These are phyloP conservation scores for Pholiota microspora DNA, from an alignment of 768 basidiomycete species.

Conservation along the genomic window DNA sequence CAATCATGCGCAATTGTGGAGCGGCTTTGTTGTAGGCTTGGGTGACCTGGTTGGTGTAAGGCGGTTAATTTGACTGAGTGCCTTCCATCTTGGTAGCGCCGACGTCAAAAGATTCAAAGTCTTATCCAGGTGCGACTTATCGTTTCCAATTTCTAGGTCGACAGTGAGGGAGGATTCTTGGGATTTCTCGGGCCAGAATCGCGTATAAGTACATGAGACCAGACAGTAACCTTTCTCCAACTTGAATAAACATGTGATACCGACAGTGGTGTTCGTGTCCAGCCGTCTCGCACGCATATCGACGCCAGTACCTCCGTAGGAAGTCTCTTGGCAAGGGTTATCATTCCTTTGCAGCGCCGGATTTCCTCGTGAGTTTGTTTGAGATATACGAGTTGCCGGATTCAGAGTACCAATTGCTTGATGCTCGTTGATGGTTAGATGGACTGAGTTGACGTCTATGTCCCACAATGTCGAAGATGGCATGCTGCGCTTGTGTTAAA, in stretches of 20 bases:
- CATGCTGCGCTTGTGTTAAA: constrained; percentile 1
- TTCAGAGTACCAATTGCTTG: constrained; percentile 35
- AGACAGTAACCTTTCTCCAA: constrained; percentile 59
- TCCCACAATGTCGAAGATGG: constrained; percentile 11
- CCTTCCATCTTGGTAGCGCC: constrained; percentile 42
- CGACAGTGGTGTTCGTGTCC: constrained; percentile 52
- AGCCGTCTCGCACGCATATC: constrained; percentile 49
- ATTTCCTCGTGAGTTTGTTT: constrained; percentile 43
- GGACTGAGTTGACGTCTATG: constrained; percentile 17
- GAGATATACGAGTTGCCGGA: constrained; percentile 41
- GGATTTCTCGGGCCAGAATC: constrained; percentile 51
- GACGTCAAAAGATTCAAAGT: constrained; percentile 39
- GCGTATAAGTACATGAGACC: constrained; percentile 57
- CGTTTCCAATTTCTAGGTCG: constrained; percentile 36
- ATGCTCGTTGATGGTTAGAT: constrained; percentile 30
- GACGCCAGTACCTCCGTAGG: constrained; percentile 52
- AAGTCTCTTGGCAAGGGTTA: constrained; percentile 55
- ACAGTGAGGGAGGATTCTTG: constrained; percentile 41
- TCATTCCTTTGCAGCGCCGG: constrained; percentile 40
- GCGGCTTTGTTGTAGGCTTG: constrained; percentile 31
- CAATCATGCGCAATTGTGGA: constrained; percentile 33
- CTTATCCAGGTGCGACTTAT: constrained; percentile 27
- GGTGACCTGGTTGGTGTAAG: constrained; percentile 38
- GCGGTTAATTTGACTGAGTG: constrained; percentile 37
- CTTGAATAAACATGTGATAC: constrained; percentile 57